Percentiles rank a stretch among this genome's conserved stretches.
phyloP scores from a whole-genome alignment of 1,284 basidiomycete species.

The Leccinum ponderosum region DNA sequence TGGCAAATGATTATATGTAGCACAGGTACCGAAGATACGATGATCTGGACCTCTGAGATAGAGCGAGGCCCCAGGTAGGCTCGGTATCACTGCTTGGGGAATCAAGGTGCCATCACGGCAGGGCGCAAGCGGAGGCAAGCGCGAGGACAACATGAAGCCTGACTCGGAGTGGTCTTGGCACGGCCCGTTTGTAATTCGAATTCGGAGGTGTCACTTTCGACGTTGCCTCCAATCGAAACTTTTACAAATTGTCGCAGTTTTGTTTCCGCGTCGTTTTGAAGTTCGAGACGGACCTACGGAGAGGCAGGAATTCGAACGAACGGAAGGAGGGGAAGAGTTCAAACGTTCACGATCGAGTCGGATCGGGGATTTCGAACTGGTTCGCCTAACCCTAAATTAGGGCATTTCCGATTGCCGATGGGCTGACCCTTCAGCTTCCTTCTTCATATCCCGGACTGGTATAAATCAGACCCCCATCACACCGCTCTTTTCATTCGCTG shows the following conservation, averaged over 20 bases:
- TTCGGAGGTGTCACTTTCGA: not conserved
- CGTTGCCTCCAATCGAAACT: not conserved
- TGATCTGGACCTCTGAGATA: not conserved
- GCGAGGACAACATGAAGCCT: not conserved
- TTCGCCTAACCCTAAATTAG: not conserved
- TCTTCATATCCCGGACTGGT: not conserved
- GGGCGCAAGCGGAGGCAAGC: not conserved
- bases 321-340: not conserved
- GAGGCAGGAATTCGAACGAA: not conserved
- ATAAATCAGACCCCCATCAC: slow-evolving; percentile 12
- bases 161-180: not conserved
- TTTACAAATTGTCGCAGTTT: not conserved
- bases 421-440: slow-evolving; percentile 9
- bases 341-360: not conserved
- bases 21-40: not conserved
- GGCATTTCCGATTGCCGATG: slow-evolving; percentile 16
- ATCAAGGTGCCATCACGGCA: not conserved
- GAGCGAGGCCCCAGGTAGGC: not conserved
- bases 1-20: not conserved
- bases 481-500: not conserved
- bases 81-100: not conserved
- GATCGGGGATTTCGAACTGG: slow-evolving; percentile 2
- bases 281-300: not conserved
- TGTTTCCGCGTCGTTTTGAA: not conserved
- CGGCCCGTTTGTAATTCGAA: not conserved